A percentile compares a stretch with the other conserved stretches of the same genome.
These are phyloP conservation scores for Zygosaccharomyces rouxii DNA, from an alignment of 805 yeast genomes.

Conservation along the genomic window DNA sequence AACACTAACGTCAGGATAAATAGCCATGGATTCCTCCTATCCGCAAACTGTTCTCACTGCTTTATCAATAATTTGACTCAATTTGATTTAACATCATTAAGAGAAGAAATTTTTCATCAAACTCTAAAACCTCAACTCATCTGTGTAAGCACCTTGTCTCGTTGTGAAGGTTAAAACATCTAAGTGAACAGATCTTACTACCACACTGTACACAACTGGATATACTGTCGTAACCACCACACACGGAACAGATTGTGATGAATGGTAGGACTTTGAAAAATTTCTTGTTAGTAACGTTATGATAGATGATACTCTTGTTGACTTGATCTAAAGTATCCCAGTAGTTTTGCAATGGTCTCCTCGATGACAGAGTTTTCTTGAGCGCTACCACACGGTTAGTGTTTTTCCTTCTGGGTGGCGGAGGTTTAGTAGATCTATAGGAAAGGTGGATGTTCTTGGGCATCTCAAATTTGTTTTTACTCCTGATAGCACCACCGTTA, in stretches of 20 bases:
- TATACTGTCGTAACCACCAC: slow-evolving; percentile 33
- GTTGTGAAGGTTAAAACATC: slow-evolving; percentile 32
- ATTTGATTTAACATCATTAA: neutral
- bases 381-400: slow-evolving; percentile 32
- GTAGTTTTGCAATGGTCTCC: slow-evolving; percentile 32
- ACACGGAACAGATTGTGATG: slow-evolving; percentile 34
- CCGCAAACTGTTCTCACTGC: neutral
- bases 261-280: slow-evolving; percentile 33
- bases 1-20: slow-evolving; percentile 19
- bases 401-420: slow-evolving; percentile 29
- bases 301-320: slow-evolving; percentile 29
- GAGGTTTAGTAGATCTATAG: slow-evolving; percentile 35
- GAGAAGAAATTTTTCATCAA: neutral
- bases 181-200: slow-evolving; percentile 33
- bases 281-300: slow-evolving; percentile 32
- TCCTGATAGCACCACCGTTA: slow-evolving; percentile 18
- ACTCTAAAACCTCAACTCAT: slow-evolving; percentile 5
- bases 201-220: slow-evolving; percentile 34
- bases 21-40: neutral
- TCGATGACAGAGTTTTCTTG: slow-evolving; percentile 29
- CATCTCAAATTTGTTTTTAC: slow-evolving; percentile 29
- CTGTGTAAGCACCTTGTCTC: slow-evolving; percentile 34
- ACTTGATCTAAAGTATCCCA: slow-evolving; percentile 32
- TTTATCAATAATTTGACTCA: neutral
- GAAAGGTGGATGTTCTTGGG: slow-evolving; percentile 29